Percentiles rank a stretch among this genome's conserved stretches.
Conservation (phyloP, 1,284 basidiomycete genomes). For the Ustilago esculenta region DNA sequence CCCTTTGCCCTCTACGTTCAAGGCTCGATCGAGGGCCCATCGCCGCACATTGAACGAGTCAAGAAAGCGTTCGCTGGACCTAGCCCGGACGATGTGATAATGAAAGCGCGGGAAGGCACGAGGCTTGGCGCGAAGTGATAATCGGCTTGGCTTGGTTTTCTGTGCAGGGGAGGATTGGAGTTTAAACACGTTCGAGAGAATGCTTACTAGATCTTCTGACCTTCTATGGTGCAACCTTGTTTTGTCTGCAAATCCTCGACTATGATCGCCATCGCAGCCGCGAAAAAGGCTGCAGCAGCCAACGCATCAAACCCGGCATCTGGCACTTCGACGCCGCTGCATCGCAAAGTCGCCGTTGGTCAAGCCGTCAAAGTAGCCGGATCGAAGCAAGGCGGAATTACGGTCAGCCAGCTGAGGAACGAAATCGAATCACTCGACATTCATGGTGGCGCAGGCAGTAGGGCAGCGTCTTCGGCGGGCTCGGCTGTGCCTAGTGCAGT, state of each 20-base stretch:
- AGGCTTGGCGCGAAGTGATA: constrained; percentile 51
- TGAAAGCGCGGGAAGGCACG: constrained; percentile 81
- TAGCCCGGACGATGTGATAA: constrained; percentile 86
- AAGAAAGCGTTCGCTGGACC: constrained; percentile 75
- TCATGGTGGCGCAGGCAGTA: constrained; percentile 31
- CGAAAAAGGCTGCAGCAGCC: constrained; percentile 41
- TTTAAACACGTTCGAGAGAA: too few species aligned
- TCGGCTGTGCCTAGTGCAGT: constrained; percentile 63
- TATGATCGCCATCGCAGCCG: constrained; percentile 9
- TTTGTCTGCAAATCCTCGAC: too few species aligned
- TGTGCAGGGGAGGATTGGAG: too few species aligned
- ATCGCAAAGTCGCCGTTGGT: constrained; percentile 36
- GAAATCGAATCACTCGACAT: constrained; percentile 56
- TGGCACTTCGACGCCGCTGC: constrained; percentile 45
- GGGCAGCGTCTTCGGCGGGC: constrained; percentile 39
- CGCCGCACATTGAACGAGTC: constrained; percentile 31
- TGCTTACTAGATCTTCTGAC: constrained; percentile 3
- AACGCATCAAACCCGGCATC: constrained; percentile 35
- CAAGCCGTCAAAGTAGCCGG: constrained; percentile 53
- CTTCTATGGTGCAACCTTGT: not conserved
- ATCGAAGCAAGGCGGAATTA: constrained; percentile 68
- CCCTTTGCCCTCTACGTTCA: constrained; percentile 41
- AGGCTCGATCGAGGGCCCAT: constrained; percentile 7
- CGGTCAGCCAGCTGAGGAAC: constrained; percentile 54
- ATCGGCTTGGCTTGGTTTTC: too few species aligned